Conservation (phyloP, 176 grass and related monocot genomes). For the Aegilops tauschii region DNA sequence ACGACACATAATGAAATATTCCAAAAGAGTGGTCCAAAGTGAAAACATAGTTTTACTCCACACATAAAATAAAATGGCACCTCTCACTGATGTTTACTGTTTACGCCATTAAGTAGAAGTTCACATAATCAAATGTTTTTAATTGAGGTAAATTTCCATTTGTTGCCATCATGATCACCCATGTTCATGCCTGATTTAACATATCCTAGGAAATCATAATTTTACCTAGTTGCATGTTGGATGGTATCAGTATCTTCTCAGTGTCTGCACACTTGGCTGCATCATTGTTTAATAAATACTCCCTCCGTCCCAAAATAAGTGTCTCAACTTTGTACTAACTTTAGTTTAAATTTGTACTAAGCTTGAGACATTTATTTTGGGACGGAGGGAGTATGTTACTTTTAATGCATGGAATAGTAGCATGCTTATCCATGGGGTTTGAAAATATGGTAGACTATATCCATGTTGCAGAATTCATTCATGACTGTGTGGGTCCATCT, state of each 20-base stretch:
- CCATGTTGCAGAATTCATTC: neutral
- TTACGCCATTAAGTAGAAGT: neutral
- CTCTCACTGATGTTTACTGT: neutral
- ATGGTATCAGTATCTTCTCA: neutral
- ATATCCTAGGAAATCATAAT: neutral
- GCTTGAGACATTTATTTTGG: too few species aligned
- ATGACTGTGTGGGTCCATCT: neutral
- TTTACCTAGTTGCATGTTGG: neutral
- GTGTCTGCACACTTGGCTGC: neutral
- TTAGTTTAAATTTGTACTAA: too few species aligned
- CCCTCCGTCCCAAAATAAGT: too few species aligned
- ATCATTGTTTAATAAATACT: neutral
- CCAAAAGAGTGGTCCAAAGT: neutral
- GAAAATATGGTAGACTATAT: neutral
- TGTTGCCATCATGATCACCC: neutral
- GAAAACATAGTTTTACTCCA: neutral
- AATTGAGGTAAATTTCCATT: neutral
- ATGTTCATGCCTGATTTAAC: neutral
- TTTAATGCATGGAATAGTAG: neutral
- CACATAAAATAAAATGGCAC: neutral
- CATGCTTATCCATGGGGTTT: neutral
- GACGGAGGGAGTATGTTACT: neutral
- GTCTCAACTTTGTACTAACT: too few species aligned
- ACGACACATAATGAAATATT: neutral
- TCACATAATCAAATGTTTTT: neutral